These are phyloP conservation scores for Tulasnella sp. DNA, from an alignment of 768 basidiomycete species.

Conservation along the genomic window DNA sequence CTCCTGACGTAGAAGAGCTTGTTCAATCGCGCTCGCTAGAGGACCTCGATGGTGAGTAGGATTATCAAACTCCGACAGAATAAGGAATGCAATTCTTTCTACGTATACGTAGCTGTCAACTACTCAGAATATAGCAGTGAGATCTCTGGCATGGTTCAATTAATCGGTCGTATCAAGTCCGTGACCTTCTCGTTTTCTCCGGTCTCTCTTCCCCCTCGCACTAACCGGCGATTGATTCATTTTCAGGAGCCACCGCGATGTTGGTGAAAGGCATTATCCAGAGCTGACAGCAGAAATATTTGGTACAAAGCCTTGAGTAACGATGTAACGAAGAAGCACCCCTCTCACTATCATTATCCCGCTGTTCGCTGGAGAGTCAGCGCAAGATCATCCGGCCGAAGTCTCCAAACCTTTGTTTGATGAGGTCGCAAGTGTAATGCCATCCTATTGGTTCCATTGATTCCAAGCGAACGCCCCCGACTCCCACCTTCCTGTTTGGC, in stretches of 20 bases:
- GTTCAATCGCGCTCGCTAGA: constrained; percentile 47
- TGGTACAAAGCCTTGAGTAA: neutral
- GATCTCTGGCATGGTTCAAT: constrained; percentile 59
- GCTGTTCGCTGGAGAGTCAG: neutral
- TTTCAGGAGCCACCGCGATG: constrained; percentile 77
- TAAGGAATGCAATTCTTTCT: neutral
- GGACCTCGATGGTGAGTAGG: constrained; percentile 21
- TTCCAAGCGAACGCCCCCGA: neutral
- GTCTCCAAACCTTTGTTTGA: neutral
- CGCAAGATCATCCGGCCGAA: neutral
- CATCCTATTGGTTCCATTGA: neutral
- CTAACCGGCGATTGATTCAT: neutral
- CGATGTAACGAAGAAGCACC: neutral
- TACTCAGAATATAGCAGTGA: constrained; percentile 64
- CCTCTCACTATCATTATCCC: neutral
- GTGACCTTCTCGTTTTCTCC: constrained; percentile 29
- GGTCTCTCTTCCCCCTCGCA: neutral
- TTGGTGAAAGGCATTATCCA: constrained; percentile 69
- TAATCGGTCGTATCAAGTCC: constrained; percentile 74
- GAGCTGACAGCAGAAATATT: constrained; percentile 62
- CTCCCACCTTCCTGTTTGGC: neutral
- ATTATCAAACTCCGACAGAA: neutral
- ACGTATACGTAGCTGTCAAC: constrained; percentile 66
- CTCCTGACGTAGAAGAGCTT: constrained; percentile 54
- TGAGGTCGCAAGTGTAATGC: neutral